Evolutionary conservation across 148 eudicot species (phyloP).

Genomic region (Euryodendron excelsum): DNA sequence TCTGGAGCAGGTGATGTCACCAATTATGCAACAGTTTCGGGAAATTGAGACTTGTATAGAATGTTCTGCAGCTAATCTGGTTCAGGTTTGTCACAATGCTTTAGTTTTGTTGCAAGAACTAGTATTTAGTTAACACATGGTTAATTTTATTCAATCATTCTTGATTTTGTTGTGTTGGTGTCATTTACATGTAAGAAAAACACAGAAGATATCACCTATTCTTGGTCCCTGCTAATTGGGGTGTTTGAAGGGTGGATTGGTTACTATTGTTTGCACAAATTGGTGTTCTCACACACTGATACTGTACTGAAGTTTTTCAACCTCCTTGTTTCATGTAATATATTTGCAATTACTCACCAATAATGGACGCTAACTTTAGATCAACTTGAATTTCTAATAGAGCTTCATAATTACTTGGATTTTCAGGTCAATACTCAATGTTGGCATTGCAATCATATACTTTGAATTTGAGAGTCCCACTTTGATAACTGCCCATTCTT

Average conservation of each 20-base stretch:
- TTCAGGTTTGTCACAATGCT: slow-evolving; percentile 43
- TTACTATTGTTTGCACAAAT: not conserved
- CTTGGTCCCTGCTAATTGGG: not conserved
- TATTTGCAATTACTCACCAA: not conserved
- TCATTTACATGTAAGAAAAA: not conserved
- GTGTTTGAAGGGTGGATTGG: not conserved
- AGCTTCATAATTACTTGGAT: not conserved
- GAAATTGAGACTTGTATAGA: slow-evolving; percentile 71
- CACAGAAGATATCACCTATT: not conserved
- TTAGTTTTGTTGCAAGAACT: not conserved
- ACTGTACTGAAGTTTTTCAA: not conserved
- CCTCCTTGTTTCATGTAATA: not conserved
- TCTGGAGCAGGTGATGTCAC: slow-evolving; percentile 49
- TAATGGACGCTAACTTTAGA: not conserved
- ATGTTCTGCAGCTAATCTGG: slow-evolving; percentile 58
- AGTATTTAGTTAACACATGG: too few relatives aligned
- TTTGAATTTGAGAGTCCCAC: not conserved
- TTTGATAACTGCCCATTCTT: not conserved
- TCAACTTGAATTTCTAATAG: not conserved
- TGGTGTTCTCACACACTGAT: not conserved
- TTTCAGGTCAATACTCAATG: not conserved
- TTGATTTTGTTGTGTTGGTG: not conserved
- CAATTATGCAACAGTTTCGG: slow-evolving; percentile 57
- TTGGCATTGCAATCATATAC: not conserved
- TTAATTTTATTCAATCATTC: not conserved